Conservation (phyloP, 1,284 basidiomycete genomes). For the Irpex rosettiformis region DNA sequence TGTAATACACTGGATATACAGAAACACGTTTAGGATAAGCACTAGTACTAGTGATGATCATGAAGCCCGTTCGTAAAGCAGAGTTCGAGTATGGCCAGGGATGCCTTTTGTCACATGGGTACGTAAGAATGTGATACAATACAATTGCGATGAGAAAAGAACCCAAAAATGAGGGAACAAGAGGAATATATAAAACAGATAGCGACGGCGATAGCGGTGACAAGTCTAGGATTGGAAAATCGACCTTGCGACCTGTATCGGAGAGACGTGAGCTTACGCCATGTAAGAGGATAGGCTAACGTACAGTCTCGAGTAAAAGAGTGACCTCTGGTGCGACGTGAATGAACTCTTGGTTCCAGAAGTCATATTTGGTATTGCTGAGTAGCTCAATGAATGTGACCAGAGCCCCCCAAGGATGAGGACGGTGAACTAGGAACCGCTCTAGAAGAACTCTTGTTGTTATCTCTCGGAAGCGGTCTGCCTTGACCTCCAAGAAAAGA, state of each 20-base stretch:
- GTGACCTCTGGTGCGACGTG: constrained; percentile 80
- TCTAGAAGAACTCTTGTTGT: constrained; percentile 91
- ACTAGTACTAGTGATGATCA: constrained; percentile 28
- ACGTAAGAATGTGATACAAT: constrained; percentile 67
- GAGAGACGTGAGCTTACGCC: constrained; percentile 8
- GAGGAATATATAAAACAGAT: constrained; percentile 59
- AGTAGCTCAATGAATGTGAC: constrained; percentile 93
- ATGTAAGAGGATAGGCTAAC: constrained; percentile 26
- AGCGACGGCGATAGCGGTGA: constrained; percentile 51
- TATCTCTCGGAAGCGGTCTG: constrained; percentile 83
- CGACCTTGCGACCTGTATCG: constrained; percentile 61
- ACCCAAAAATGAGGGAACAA: constrained; percentile 31
- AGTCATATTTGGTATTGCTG: constrained; percentile 80
- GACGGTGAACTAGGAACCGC: constrained; percentile 89
- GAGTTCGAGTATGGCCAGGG: constrained; percentile 43
- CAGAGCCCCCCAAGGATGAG: constrained; percentile 96
- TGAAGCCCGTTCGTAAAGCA: constrained; percentile 39
- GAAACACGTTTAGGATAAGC: constrained; percentile 33
- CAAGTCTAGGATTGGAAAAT: constrained; percentile 68
- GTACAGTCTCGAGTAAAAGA: constrained; percentile 74
- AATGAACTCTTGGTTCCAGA: constrained; percentile 83
- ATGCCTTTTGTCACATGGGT: constrained; percentile 40
- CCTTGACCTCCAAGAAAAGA: constrained; percentile 76
- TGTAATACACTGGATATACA: constrained; percentile 37
- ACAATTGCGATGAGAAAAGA: constrained; percentile 54